Evolutionary conservation across 805 yeast species (phyloP).

Genomic region (Lachancea sp.): DNA sequence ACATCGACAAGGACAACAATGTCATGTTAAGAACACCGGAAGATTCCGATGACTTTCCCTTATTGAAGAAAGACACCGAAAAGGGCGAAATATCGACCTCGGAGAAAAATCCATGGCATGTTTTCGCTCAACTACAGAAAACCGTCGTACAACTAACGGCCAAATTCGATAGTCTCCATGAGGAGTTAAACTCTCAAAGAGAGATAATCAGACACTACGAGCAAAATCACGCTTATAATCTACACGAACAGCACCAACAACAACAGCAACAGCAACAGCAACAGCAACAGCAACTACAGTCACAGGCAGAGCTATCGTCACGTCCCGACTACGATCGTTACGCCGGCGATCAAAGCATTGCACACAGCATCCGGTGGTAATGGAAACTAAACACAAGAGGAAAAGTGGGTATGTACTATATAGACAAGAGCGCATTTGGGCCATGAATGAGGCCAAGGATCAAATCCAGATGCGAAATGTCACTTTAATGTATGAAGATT

Average conservation of each 20-base stretch:
- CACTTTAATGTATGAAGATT: too few species aligned
- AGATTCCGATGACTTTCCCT: neutral
- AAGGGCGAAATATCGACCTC: neutral
- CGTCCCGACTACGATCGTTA: neutral
- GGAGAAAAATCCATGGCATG: neutral
- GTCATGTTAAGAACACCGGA: slow-evolving; percentile 4
- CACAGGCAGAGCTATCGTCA: neutral
- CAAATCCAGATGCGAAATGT: too few species aligned
- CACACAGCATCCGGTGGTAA: neutral
- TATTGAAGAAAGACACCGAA: neutral
- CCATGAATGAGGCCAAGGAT: too few species aligned
- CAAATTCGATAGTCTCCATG: neutral
- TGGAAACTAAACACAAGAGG: neutral
- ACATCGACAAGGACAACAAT: slow-evolving; percentile 7
- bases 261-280: neutral
- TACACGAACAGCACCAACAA: neutral
- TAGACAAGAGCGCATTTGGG: too few species aligned
- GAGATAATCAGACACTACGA: neutral
- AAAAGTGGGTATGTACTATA: too few species aligned
- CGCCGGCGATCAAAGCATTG: neutral
- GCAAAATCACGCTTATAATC: neutral
- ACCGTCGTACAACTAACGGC: neutral
- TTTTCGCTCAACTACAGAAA: neutral
- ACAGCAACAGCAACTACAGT: neutral
- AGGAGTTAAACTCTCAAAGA: neutral